Percentiles rank a stretch among this genome's conserved stretches.
Conservation (phyloP, 257 asterid genomes). For the Lycium ferocissimum region DNA sequence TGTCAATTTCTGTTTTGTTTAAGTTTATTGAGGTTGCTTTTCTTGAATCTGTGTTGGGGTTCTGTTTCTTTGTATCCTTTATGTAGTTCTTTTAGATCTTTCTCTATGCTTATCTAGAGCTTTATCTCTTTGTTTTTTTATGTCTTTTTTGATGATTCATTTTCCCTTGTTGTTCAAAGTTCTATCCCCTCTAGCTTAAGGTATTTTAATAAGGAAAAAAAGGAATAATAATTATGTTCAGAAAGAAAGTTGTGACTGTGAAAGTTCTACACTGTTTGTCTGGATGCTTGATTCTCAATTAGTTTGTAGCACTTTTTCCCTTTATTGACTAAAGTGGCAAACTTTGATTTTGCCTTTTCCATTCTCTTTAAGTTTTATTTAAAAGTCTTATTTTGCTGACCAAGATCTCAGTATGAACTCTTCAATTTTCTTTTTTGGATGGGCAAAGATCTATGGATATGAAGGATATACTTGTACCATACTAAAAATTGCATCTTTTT, state of each 20-base stretch:
- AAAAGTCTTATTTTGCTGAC: background rate
- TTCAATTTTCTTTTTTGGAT: background rate
- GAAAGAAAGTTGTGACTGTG: conserved; percentile 27
- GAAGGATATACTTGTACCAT: background rate
- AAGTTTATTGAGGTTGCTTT: background rate
- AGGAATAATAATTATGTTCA: conserved; percentile 22
- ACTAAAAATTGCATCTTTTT: background rate
- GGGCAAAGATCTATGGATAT: background rate
- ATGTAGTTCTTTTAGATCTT: background rate
- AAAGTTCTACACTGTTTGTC: conserved; percentile 39
- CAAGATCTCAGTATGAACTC: conserved; percentile 37
- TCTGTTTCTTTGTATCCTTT: background rate
- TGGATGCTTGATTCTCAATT: conserved; percentile 48
- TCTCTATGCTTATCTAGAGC: conserved; percentile 18
- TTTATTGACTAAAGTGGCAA: conserved; percentile 41
- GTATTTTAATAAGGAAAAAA: background rate
- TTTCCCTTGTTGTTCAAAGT: background rate
- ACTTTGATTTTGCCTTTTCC: conserved; percentile 31
- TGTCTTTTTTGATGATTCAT: background rate
- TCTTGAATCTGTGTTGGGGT: conserved; percentile 28
- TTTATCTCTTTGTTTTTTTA: background rate
- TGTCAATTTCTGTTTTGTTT: background rate
- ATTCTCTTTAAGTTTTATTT: conserved; percentile 22
- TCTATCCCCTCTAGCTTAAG: background rate
- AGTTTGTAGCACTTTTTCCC: conserved; percentile 40